Base-by-base conservation (phyloP, 805 yeast genomes). In the Candida taoyuanica region DNA sequence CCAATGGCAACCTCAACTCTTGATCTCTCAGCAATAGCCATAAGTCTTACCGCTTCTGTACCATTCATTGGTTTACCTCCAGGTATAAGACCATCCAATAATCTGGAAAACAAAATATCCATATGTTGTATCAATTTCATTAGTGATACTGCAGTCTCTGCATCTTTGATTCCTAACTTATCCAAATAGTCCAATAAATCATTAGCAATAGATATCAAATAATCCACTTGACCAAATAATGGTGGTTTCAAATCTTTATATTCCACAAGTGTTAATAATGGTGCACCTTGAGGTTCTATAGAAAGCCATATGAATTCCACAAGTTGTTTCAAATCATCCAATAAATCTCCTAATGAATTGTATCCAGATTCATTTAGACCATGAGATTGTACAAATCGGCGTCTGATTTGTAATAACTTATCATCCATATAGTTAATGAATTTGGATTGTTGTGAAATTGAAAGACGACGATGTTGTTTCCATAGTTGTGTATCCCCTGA, bases 281-380 rank as follows among this genome's bases (percentile, higher is more conserved):
- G 26, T 2, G 36, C 21, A 17, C 59, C 59, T 3, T 64, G 49
- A 18, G 58, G 55, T 19, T 66, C 68, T 14, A 81, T 64, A 1
- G 87, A 77, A 39, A 70, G 71, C 85, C 86, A 80, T 5, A 84
- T 59, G 29, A 85, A 64, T 33, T 71, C 75, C 4, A 81, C 49
- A 2, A 82, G 55, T 7, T 63, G 58, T 27, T 65, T 64, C 18
- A 81, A 50, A 29, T 78, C 84, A 0, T 37, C 45, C 1, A 74
- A 42, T 6, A 80, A 55, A 4, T 66, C 60, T 1, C 47, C 34
- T 9, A 66, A 42, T 2, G 57, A 43, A 5, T 40, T 28, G 33
- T 67, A 62, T 17, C 46, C 37, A n/a, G 24, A 11, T 3, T 40
- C 45, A 12, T 57, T 61, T 16, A 64, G 50, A 0, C 64, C 69